These are phyloP conservation scores for Stagonosporopsis vannaccii DNA, from an alignment of 2,329 filamentous ascomycete genomes.

Conservation along the genomic window DNA sequence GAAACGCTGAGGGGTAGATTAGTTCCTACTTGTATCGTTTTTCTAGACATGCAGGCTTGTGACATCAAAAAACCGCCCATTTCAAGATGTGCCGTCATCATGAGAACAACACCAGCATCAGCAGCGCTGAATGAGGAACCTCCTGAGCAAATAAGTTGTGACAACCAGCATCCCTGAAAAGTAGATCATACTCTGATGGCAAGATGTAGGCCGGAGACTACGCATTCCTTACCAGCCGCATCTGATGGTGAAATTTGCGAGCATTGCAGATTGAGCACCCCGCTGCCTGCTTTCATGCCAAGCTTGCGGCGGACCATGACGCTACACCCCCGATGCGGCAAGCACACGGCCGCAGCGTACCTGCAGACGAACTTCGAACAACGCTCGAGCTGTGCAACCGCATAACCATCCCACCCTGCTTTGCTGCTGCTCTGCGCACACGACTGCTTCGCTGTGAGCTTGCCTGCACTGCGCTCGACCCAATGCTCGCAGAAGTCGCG, in stretches of 20 bases:
- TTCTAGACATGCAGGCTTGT: neutral
- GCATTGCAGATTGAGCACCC: conserved; percentile 4
- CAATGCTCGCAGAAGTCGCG: conserved; percentile 46
- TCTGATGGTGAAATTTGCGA: neutral
- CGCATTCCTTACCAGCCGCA: neutral
- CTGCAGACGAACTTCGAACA: conserved; percentile 29
- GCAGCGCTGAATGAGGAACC: neutral
- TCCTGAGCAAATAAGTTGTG: neutral
- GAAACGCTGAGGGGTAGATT: neutral
- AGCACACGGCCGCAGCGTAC: conserved; percentile 20
- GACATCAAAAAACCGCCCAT: neutral
- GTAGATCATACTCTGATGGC: no score
- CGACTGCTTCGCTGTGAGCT: conserved; percentile 30
- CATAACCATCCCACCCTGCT: conserved; percentile 5
- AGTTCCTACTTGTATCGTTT: neutral
- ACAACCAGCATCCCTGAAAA: neutral
- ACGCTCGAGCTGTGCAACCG: conserved; percentile 11
- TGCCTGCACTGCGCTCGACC: conserved; percentile 31
- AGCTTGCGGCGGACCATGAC: conserved; percentile 8
- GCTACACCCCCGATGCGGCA: conserved; percentile 26
- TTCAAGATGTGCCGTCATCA: neutral
- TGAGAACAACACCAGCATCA: neutral
- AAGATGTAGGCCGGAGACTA: no score
- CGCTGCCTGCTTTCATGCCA: conserved; percentile 7
- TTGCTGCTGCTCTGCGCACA: conserved; percentile 23